Evolutionary conservation across 2,329 filamentous ascomycete genomes (phyloP).

Genomic region (Claviceps digitariae): DNA sequence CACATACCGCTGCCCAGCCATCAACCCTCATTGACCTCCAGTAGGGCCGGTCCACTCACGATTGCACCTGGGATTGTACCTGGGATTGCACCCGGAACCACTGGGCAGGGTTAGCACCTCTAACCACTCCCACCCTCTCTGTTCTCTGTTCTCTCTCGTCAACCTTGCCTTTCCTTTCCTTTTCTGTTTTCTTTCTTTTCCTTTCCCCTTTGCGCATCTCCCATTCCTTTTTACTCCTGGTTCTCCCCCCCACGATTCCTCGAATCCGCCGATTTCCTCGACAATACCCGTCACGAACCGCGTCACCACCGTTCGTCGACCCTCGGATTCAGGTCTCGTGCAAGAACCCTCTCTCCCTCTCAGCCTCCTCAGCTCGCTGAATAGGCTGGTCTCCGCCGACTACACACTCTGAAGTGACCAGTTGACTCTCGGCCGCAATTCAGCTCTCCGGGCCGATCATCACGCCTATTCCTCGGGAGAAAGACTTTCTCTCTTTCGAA

Average conservation of each 20-base stretch:
- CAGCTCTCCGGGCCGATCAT: conserved; percentile 6
- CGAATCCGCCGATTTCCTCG: conserved; percentile 23
- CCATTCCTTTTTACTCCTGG: conserved; percentile 10
- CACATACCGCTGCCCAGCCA: background rate
- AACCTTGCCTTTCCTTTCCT: background rate
- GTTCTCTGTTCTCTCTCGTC: background rate
- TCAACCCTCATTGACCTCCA: background rate
- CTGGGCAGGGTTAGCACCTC: background rate
- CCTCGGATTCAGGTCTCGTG: conserved; percentile 15
- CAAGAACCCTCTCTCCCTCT: conserved; percentile 18
- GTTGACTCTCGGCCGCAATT: conserved; percentile 7
- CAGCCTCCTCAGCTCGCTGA: conserved; percentile 14
- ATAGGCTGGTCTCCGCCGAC: conserved; percentile 13
- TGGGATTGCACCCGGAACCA: background rate
- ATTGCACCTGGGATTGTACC: background rate
- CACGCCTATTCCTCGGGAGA: background rate
- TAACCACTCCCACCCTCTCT: background rate
- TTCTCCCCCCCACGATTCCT: conserved; percentile 16
- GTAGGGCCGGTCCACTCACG: background rate
- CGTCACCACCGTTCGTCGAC: conserved; percentile 13
- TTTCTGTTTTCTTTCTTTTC: conserved; percentile 1
- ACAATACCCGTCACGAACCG: conserved; percentile 21
- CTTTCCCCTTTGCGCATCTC: conserved; percentile 5
- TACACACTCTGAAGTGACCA: conserved; percentile 5
- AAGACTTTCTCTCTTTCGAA: background rate